Evolutionary conservation across 2,329 filamentous ascomycete species (phyloP).

Genomic region (Metarhizium album): DNA sequence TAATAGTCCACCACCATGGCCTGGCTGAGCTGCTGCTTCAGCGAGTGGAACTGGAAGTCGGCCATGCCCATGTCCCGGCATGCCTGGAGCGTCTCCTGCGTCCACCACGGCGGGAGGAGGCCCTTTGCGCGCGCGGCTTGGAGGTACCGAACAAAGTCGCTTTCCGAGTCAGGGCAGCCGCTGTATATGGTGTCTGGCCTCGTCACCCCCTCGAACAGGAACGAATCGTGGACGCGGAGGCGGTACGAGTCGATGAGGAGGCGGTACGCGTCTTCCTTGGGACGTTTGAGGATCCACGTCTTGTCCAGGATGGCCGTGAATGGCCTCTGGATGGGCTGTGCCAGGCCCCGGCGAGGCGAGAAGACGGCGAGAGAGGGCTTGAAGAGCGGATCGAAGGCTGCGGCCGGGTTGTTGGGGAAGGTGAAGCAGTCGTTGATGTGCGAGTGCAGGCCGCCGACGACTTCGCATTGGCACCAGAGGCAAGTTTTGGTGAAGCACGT

Average conservation of each 20-base stretch:
- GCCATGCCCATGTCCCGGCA: conserved; percentile 21
- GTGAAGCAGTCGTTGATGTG: conserved; percentile 2
- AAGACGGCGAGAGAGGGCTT: conserved; percentile 2
- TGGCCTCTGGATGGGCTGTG: conserved; percentile 15
- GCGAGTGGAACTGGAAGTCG: conserved; percentile 13
- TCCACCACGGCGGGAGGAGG: conserved; percentile 31
- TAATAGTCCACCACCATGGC: conserved; percentile 24
- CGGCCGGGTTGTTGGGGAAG: conserved; percentile 2
- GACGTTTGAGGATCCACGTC: conserved; percentile 27
- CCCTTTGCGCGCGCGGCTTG: conserved; percentile 1
- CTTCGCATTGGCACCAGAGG: conserved; percentile 1
- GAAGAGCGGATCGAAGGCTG: background rate
- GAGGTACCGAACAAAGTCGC: conserved; percentile 24
- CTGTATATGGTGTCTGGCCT: conserved; percentile 14
- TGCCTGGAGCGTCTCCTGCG: conserved; percentile 16
- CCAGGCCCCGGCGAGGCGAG: conserved; percentile 10
- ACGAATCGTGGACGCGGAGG: conserved; percentile 24
- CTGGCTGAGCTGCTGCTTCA: conserved; percentile 17
- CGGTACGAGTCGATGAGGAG: conserved; percentile 33
- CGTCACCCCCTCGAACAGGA: conserved; percentile 10
- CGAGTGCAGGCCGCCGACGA: background rate
- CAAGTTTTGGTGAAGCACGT: conserved; percentile 1
- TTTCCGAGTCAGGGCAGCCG: conserved; percentile 8
- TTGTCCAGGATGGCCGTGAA: conserved; percentile 22
- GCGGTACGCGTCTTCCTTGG: conserved; percentile 28